Evolutionary conservation across 1,284 basidiomycete genomes (phyloP), one percentile per base, ranked within the genome.

Genomic region (Apiotrichum porosum): DNA sequence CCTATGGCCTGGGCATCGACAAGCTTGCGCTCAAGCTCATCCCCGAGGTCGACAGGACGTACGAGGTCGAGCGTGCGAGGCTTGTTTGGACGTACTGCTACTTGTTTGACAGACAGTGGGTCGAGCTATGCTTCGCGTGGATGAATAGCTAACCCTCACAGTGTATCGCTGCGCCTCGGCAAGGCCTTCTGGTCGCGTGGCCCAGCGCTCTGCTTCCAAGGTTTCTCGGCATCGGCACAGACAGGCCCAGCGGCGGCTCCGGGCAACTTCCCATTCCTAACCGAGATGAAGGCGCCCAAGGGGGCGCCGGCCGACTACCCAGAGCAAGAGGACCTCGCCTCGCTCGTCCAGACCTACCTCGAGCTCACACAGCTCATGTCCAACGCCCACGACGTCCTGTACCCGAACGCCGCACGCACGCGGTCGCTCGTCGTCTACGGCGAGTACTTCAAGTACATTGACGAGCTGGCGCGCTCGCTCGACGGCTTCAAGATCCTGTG

Each of bases 41-140:
- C 8, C 42, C 55, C 6, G 66, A 71, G 35, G 46, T 49, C 1
- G 68, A 69, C 21, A 35, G 66, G 14, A 69, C 65, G 2, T 50
- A 62, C 32, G 62, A 70, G 42, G 45, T 69, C 5, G 71, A 73
- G 41, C 44, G 71, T 15, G 68, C 67, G 1, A 53, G 66, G 32
- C 58, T 74, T 6, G 71, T 66, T 1, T 74, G 70, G 69, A 73
- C 72, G 0, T 73, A 71, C 44, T 71, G 71, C 56, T 73, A 73
- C 42, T 62, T 73, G 6, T 73, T 72, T 23, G 71, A 73, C 39
- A 49, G 71, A 38, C 69, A 72, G 61, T 66, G 37, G 52, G 65
- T 57, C 5, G 9, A 2, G 14, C 9, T 28, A 36, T 31, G 40
- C 21, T 46, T 37, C 22, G 44, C 22, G 2, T 12, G n/a, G n/a